phyloP scores from a whole-genome alignment of 1,284 basidiomycete species.

The Ceratobasidium sp. region DNA sequence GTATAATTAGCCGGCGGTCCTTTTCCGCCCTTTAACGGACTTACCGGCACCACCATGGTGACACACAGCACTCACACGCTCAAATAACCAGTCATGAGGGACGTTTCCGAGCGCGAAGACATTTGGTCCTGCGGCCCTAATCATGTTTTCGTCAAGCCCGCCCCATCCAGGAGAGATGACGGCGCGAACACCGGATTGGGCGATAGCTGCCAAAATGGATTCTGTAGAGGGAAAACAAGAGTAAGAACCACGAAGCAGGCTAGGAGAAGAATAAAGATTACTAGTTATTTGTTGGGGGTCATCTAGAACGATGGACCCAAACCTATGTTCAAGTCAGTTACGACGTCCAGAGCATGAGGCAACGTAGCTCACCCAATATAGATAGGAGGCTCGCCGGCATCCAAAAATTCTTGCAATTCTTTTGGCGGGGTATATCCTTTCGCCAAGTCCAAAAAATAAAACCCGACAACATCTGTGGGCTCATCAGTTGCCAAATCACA shows the following conservation, averaged over 20 bases:
- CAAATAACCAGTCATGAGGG: slow-evolving; percentile 80
- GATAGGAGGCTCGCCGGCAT: slow-evolving; percentile 66
- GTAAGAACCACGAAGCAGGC: background rate
- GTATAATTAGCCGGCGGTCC: background rate
- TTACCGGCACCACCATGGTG: slow-evolving; percentile 73
- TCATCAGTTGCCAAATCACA: slow-evolving; percentile 11
- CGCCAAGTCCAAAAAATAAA: slow-evolving; percentile 71
- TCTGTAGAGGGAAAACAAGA: slow-evolving; percentile 48
- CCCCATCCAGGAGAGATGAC: slow-evolving; percentile 76
- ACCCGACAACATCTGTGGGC: slow-evolving; percentile 69
- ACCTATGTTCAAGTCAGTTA: slow-evolving; percentile 57
- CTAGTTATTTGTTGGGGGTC: slow-evolving; percentile 69
- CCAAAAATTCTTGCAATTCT: slow-evolving; percentile 66
- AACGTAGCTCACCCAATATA: slow-evolving; percentile 67
- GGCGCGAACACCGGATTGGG: slow-evolving; percentile 67
- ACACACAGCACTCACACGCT: slow-evolving; percentile 71
- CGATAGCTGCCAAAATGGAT: slow-evolving; percentile 69
- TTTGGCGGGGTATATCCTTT: slow-evolving; percentile 63
- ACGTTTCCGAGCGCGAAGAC: slow-evolving; percentile 74
- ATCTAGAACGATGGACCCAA: slow-evolving; percentile 74
- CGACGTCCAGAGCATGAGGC: background rate
- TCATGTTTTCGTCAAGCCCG: slow-evolving; percentile 64
- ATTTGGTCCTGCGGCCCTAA: slow-evolving; percentile 62
- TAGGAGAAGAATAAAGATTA: slow-evolving; percentile 50
- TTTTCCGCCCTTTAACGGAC: background rate